Percentiles rank a stretch among this genome's conserved stretches.
Conservation (phyloP, 129 eudicot species). For the Escallonia herrerae region DNA sequence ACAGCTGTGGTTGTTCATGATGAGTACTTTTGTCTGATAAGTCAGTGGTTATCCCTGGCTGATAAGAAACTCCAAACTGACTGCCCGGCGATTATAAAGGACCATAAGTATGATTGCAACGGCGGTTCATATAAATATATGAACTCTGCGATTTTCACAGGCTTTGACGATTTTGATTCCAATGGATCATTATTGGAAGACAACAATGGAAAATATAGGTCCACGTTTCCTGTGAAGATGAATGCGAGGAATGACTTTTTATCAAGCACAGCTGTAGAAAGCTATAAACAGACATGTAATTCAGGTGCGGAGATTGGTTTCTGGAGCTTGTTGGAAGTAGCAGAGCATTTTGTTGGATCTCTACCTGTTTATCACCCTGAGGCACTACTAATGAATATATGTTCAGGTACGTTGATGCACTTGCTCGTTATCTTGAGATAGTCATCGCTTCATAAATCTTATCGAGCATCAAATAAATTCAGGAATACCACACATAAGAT, state of each 20-base stretch:
- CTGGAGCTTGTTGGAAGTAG: conserved; percentile 44
- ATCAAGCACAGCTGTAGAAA: conserved; percentile 26
- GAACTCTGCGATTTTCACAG: conserved; percentile 25
- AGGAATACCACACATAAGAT: background rate
- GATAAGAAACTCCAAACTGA: conserved; percentile 20
- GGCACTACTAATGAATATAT: conserved; percentile 59
- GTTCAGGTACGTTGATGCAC: conserved; percentile 50
- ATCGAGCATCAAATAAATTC: background rate
- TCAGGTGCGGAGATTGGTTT: conserved; percentile 23
- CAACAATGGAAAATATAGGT: conserved; percentile 11
- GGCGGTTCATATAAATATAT: conserved; percentile 12
- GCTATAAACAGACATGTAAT: conserved; percentile 16
- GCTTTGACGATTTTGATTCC: conserved; percentile 26
- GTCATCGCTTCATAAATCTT: background rate
- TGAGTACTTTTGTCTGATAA: conserved; percentile 55
- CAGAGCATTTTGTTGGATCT: conserved; percentile 64
- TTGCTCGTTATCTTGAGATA: conserved; percentile 7
- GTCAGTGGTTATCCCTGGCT: conserved; percentile 42
- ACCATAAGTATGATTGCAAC: conserved; percentile 1
- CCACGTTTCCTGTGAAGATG: conserved; percentile 26
- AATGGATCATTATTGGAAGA: conserved; percentile 25
- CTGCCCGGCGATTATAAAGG: conserved; percentile 4
- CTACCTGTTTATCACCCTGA: conserved; percentile 79
- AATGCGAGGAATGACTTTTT: conserved; percentile 25
- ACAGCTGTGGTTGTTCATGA: conserved; percentile 57